A percentile compares a stretch with the other conserved stretches of the same genome.
phyloP scores from a whole-genome alignment of 495 filamentous ascomycete genomes.

The Podospora fimiseda region DNA sequence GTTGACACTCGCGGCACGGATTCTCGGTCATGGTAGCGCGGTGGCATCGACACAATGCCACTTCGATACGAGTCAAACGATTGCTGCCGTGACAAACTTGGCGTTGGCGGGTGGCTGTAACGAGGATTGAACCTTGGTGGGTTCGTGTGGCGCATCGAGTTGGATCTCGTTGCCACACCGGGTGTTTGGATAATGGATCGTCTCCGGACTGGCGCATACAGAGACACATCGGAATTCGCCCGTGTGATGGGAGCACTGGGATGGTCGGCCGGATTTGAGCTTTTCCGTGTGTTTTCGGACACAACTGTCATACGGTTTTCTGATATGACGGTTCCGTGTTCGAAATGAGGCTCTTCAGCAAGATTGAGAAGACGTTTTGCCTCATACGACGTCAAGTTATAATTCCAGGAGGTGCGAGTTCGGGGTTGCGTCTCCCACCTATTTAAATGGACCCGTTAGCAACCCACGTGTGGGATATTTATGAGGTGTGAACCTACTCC shows the following conservation, averaged over 20 bases:
- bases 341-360: slow-evolving; percentile 29
- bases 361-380: slow-evolving; percentile 37
- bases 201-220: slow-evolving; percentile 43
- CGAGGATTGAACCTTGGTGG: slow-evolving; percentile 24
- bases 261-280: slow-evolving; percentile 30
- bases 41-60: slow-evolving; percentile 30
- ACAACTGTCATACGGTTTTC: slow-evolving; percentile 31
- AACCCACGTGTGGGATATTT: background rate
- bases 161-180: slow-evolving; percentile 40
- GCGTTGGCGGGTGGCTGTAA: slow-evolving; percentile 33
- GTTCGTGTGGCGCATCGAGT: slow-evolving; percentile 12
- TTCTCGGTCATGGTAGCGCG: slow-evolving; percentile 16
- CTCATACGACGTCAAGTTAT: slow-evolving; percentile 38
- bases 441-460: slow-evolving; percentile 11
- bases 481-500: slow-evolving; percentile 12
- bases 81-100: slow-evolving; percentile 26
- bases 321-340: slow-evolving; percentile 25
- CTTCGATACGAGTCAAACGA: slow-evolving; percentile 31
- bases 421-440: slow-evolving; percentile 22
- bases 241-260: slow-evolving; percentile 26
- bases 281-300: slow-evolving; percentile 31
- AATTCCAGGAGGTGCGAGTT: slow-evolving; percentile 35
- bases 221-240: slow-evolving; percentile 37
- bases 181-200: slow-evolving; percentile 42
- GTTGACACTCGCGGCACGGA: slow-evolving; percentile 35